Evolutionary conservation across 495 filamentous ascomycete genomes (phyloP).

Genomic region (Parathielavia hyrcaniae): DNA sequence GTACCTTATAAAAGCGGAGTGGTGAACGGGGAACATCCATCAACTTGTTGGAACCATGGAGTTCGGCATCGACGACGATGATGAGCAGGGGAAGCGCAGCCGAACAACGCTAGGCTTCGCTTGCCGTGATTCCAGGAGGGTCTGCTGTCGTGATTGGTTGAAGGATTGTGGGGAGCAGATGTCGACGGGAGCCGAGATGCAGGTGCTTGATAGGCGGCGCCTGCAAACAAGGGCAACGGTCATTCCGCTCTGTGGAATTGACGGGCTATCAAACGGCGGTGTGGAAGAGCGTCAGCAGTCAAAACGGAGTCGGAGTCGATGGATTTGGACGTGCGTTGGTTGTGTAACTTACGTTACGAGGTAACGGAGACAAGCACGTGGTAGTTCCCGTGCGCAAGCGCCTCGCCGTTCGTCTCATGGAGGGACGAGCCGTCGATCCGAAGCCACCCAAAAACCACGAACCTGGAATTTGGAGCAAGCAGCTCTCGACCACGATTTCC

Average conservation of each 20-base stretch:
- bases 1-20: neutral
- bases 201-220: conserved; percentile 10
- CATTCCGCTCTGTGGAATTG: neutral
- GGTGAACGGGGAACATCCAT: neutral
- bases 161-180: conserved; percentile 24
- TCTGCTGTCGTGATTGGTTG: conserved; percentile 25
- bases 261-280: conserved; percentile 6
- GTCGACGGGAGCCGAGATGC: conserved; percentile 10
- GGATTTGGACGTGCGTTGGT: neutral
- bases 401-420: neutral
- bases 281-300: neutral
- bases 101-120: conserved; percentile 24
- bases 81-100: conserved; percentile 9
- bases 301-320: neutral
- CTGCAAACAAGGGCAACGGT: neutral
- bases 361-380: conserved; percentile 1
- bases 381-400: neutral
- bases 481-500: no score
- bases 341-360: neutral
- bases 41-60: neutral
- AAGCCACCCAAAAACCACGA: conserved; percentile 1
- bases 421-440: conserved; percentile 7
- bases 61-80: neutral
- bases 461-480: neutral
- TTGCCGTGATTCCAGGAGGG: conserved; percentile 29